A percentile compares a stretch with the other conserved stretches of the same genome.
phyloP scores from a whole-genome alignment of 192 early-diverging fungal genomes.

The Entomortierella beljakovae region DNA sequence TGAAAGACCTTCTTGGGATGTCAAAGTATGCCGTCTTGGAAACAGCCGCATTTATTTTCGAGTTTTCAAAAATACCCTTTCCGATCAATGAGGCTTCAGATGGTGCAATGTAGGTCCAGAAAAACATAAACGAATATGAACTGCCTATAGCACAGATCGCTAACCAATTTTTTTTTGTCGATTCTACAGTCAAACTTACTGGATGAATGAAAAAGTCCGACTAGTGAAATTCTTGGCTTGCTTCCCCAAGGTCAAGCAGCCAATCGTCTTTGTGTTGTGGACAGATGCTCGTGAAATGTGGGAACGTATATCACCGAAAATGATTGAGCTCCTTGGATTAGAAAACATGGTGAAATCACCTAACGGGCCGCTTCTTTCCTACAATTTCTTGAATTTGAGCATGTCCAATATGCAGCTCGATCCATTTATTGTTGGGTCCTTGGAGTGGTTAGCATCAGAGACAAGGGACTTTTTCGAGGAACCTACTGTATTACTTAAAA shows the following conservation, averaged over 20 bases:
- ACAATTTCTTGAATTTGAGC: slow-evolving; percentile 40
- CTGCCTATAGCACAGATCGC: too few relatives aligned
- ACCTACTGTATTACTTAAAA: slow-evolving; percentile 6
- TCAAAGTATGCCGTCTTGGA: slow-evolving; percentile 32
- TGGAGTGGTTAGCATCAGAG: slow-evolving; percentile 46
- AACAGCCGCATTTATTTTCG: slow-evolving; percentile 40
- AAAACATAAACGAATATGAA: neutral
- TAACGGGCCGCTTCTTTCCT: slow-evolving; percentile 9
- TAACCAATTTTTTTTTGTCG: neutral
- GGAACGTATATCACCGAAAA: slow-evolving; percentile 36
- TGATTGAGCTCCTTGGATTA: slow-evolving; percentile 25
- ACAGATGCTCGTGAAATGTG: slow-evolving; percentile 23
- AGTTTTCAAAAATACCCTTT: slow-evolving; percentile 34
- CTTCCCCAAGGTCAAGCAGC: slow-evolving; percentile 46
- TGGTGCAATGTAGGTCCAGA: slow-evolving; percentile 21
- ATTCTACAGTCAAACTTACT: slow-evolving; percentile 25
- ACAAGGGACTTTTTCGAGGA: slow-evolving; percentile 32
- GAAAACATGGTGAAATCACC: slow-evolving; percentile 22
- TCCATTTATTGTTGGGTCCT: slow-evolving; percentile 30
- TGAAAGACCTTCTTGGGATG: slow-evolving; percentile 25
- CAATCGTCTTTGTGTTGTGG: slow-evolving; percentile 43
- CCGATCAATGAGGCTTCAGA: slow-evolving; percentile 14
- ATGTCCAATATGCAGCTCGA: slow-evolving; percentile 41
- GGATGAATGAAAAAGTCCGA: slow-evolving; percentile 18
- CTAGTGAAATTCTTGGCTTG: slow-evolving; percentile 36